Base-by-base conservation (phyloP, 1,284 basidiomycete genomes). In the Leccinum subrobustum region DNA sequence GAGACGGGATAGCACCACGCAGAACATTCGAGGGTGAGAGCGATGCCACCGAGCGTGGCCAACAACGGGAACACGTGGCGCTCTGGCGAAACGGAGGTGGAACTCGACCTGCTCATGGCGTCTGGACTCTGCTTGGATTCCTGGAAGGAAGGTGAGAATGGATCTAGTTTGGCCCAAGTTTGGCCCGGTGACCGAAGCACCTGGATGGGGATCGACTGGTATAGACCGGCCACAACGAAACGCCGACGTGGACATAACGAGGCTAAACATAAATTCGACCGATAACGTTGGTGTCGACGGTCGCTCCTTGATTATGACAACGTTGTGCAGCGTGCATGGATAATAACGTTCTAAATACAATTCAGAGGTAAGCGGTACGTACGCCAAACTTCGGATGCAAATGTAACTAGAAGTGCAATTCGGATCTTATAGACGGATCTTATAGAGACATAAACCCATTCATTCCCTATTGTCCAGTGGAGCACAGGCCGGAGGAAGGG, bases 1-100 rank as follows among this genome's bases (percentile, higher is more conserved):
- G 72, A 73, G 42, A 74, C 55, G 14, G 69, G 64, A 39, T 74
- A 72, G 16, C 69, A 60, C 57, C 71, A 18, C 2, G 70, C 72
- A 12, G 64, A 29, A 35, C 73, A 72, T 48, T 59, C 54, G 37
- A 72, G 56, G 4, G 60, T 60, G 12, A 52, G 58, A 8, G 58
- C 44, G 18, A 56, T 54, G 2, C 63, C 64, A 18, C 60, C 61
- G 2, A 72, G 59, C 3, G 64, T 72, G 2, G 63, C 56, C 3
- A 27, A 54, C 12, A 70, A 42, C 2, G 60, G 54, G 9, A 72
- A 57, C 31, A 57, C 56, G 16, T 73, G 69, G 18, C 61, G 63
- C 29, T 73, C 69, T 25, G 67, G 61, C 31, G 29, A 23, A 18
- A 72, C 37, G 35, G 47, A 33, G 3, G 23, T 23, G 18, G 60